phyloP scores from a whole-genome alignment of 2,329 filamentous ascomycete species.

The Colletotrichum ledebouriae region DNA sequence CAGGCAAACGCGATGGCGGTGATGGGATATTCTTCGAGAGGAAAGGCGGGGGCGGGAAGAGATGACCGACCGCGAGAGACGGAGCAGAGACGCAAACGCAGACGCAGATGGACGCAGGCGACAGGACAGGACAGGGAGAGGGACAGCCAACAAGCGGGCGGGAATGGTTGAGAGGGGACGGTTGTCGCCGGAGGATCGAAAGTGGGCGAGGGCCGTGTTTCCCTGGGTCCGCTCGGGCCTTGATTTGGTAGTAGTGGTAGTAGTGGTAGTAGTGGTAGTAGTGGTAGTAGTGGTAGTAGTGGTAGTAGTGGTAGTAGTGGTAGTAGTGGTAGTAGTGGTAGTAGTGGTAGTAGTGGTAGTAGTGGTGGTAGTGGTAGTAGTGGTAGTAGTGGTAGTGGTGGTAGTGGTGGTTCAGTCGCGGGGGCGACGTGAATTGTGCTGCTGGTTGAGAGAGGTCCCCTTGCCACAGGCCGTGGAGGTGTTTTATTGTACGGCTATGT shows the following conservation, averaged over 20 bases:
- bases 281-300: no score
- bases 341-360: no score
- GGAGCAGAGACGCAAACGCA: slow-evolving; percentile 16
- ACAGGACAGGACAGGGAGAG: no score
- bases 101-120: not conserved
- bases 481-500: slow-evolving; percentile 42
- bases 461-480: slow-evolving; percentile 40
- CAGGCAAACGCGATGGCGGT: slow-evolving; percentile 14
- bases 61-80: not conserved
- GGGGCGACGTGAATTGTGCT: no score
- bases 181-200: slow-evolving; percentile 41
- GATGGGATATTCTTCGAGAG: slow-evolving; percentile 16
- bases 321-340: no score
- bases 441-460: slow-evolving; percentile 30
- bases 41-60: slow-evolving; percentile 19
- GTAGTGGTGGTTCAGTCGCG: no score
- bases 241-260: no score
- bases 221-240: slow-evolving; percentile 43
- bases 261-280: no score
- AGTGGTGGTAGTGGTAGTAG: no score
- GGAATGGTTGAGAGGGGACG: slow-evolving; percentile 26
- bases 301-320: no score
- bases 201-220: slow-evolving; percentile 42
- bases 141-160: no score
- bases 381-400: no score